Evolutionary conservation across 345 rosid genomes (phyloP).

Genomic region (Rhodamnia rubescens): DNA sequence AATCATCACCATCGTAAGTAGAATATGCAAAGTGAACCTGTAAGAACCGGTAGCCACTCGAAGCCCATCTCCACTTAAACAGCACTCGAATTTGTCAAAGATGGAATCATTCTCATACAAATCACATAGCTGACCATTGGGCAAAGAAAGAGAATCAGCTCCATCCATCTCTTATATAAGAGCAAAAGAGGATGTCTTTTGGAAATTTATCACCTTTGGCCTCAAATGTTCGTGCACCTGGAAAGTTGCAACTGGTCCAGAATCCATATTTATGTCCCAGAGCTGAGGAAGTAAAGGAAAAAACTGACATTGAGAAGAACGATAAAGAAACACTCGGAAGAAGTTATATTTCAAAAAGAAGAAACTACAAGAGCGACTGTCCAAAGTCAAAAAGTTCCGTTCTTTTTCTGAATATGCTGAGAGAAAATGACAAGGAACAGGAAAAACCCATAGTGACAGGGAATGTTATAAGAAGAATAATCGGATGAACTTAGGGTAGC

Average conservation of each 20-base stretch:
- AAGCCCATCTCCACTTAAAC: slow-evolving; percentile 47
- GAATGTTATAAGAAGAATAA: neutral
- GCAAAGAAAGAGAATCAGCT: slow-evolving; percentile 3
- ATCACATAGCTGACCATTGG: slow-evolving; percentile 47
- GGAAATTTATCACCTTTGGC: slow-evolving; percentile 41
- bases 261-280: slow-evolving; percentile 91
- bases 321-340: neutral
- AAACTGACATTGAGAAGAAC: neutral
- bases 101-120: slow-evolving; percentile 58
- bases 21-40: slow-evolving; percentile 25
- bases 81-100: slow-evolving; percentile 57
- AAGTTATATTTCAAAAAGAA: neutral
- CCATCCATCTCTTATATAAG: neutral
- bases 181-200: neutral
- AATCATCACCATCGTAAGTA: neutral
- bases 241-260: slow-evolving; percentile 71
- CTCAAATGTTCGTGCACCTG: slow-evolving; percentile 92
- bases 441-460: neutral
- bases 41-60: slow-evolving; percentile 71
- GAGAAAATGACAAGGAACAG: neutral
- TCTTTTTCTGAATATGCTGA: neutral
- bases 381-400: neutral
- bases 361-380: neutral
- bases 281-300: slow-evolving; percentile 20
- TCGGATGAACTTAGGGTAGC: neutral